A percentile compares a stretch with the other conserved stretches of the same genome.
Evolutionary conservation across 306 rosid species (phyloP).

Genomic region (Prunus kanzakura): DNA sequence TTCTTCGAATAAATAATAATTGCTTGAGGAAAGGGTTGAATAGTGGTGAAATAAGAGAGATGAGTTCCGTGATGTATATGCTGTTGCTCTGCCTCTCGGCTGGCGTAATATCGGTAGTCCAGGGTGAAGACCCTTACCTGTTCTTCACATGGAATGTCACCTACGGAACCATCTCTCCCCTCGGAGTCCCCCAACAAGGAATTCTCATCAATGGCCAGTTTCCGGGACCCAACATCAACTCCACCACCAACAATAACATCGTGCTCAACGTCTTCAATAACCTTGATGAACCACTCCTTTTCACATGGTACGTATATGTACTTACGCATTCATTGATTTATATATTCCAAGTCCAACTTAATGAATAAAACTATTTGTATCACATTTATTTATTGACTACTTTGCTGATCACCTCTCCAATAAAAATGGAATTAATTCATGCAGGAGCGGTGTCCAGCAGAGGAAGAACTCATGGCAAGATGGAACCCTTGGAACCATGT

Average conservation of each 20-base stretch:
- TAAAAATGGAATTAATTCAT: no score
- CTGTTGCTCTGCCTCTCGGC: conserved; percentile 36
- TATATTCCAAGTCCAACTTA: no score
- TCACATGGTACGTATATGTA: conserved; percentile 37
- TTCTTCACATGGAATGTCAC: conserved; percentile 74
- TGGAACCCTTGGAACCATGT: conserved; percentile 58
- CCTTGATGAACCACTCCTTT: conserved; percentile 76
- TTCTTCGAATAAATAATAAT: conserved; percentile 34
- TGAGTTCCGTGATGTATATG: conserved; percentile 12
- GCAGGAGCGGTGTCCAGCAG: conserved; percentile 67
- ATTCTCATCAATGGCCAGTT: conserved; percentile 76
- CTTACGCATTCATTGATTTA: no score
- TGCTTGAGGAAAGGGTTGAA: conserved; percentile 10
- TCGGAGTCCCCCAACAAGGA: conserved; percentile 77
- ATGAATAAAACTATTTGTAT: no score
- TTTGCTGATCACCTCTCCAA: no score
- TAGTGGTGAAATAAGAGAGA: conserved; percentile 27
- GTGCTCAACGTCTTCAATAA: conserved; percentile 63
- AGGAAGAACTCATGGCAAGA: conserved; percentile 88
- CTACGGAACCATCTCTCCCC: conserved; percentile 70
- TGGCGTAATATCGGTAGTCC: conserved; percentile 12
- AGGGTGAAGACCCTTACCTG: conserved; percentile 65
- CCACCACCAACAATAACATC: conserved; percentile 68
- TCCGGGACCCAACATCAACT: conserved; percentile 80
- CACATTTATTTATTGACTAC: no score